Base-by-base conservation (phyloP, 805 yeast species). In the Candida adriatica region DNA sequence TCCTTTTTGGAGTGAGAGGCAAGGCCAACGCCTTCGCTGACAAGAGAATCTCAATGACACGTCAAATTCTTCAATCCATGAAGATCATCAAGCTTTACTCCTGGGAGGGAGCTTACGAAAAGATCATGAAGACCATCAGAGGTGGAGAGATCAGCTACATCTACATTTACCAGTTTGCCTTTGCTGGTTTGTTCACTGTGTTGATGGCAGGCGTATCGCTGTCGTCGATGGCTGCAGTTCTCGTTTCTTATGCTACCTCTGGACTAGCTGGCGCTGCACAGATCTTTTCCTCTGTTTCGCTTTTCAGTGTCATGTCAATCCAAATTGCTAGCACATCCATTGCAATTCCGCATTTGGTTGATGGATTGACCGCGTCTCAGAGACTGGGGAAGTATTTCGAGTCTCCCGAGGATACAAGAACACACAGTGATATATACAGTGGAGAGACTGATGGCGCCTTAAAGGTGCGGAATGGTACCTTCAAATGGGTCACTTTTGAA, bases 41-140 rank as follows among this genome's bases (percentile, higher is more conserved):
- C 53, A 48, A 59, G 18, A 67, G 94, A 43, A 76, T 80, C 10
- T 57, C 62, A 29, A 58, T 61, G 40, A 66, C 75, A 38, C 71
- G 77, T 42, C 84, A 78, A 46, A 66, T 75, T 11, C 55, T 78
- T 37, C 66, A 64, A 39, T 66, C 72, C 45, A 66, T 78, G 56
- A 76, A 73, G 43, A 67, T 79, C 50, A 79, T 84, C 56, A 84
- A 84, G 58, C 79, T 67, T 53, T 85, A 84, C 51, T 77, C 88
- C 3, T 84, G 94, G 94, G 95, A 85, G 58, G 64, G 64, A n/a
- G 83, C 94, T 1, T 85, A 81, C 51, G 60, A 63, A 27, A 54
- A 62, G 6, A 54, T 67, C 26, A 66, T 85, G 23, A 46, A 69
- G 4, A 60, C 59, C 4, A 60, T 70, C 15, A 67, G 95, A 44